Base-by-base conservation (phyloP, 2,329 filamentous ascomycete genomes). In the Scolecobasidium constrictum region DNA sequence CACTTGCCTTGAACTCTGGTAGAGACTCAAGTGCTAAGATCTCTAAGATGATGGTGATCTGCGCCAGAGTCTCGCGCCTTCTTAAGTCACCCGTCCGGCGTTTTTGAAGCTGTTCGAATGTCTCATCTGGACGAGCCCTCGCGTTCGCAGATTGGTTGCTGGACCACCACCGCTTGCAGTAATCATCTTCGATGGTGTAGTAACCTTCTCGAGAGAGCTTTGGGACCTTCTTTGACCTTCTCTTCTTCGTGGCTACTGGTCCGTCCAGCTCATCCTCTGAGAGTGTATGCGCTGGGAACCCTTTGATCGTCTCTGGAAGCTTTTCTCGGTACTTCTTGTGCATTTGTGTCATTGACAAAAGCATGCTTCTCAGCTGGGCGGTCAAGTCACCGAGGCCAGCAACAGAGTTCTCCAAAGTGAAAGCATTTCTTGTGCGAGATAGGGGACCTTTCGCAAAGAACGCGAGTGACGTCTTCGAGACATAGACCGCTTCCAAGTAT, bases 401-500 rank as follows among this genome's bases (percentile, higher is more conserved):
- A 47, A 78, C 73, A 12, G 77, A 62, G 45, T 79, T 75, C 48
- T 15, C 15, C 3, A 21, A 23, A 7, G 36, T 23, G 17, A 86
- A 86, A 12, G 78, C 74, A 37, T 80, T 81, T 46, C 84, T 75
- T 36, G 83, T 80, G 51, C 83, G 73, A 35, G 84, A 85, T 16
- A 92, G 65, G 2, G 85, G 83, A 1, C 84, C 85, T 64, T 92
- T 92, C 16, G 81, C 81, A 60, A 90, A 88, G 59, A 88, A 92
- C 45, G 84, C 84, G 44, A 90, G 64, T 3, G 84, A 86, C 23
- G 82, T 84, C 72, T 84, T 62, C 6, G 57, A 63, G 9, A 65
- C 51, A 56, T 73, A 70, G 48, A 71, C 51, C 22, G 64, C 59
- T 12, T 69, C 64, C 16, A 71, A 53, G 45, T 62, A 63, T 37